Evolutionary conservation across 768 basidiomycete species (phyloP), one percentile per base, ranked within the genome.

Genomic region (Tricholoma sp.): DNA sequence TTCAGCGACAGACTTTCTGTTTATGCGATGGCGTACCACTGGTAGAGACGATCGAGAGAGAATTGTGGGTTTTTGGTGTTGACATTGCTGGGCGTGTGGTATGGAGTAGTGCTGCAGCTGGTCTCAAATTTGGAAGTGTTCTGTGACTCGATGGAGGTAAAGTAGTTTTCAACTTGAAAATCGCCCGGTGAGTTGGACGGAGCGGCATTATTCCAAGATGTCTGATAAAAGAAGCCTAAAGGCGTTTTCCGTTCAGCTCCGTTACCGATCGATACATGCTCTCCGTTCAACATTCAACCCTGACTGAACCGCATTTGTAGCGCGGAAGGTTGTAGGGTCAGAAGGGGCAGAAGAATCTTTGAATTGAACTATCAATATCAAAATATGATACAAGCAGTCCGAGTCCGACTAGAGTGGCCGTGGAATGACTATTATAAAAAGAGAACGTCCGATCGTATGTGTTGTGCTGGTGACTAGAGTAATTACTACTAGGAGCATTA

Each of bases 11-110:
- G 16, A 16, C 2, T 7, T 16, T 27, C 5, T 12, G 39, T 29
- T 21, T 32, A 9, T 7, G 31, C 10, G 31, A 35, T 41, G 7
- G 54, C 14, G 54, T 57, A 81, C 80, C 66, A 22, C 71, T 24
- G 29, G 76, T 79, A 37, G 74, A 76, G 41, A 81, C 74, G 53
- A 73, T 63, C 56, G 62, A 62, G 57, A 81, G 66, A 19, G 75
- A 72, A 52, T 66, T 59, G 63, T 77, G 73, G 21, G 77, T 79
- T 50, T 72, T 67, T 18, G 66, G 60, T 21, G 67, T 63, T 5
- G 74, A 60, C 76, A 77, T 78, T 21, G 43, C 55, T 55, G 52
- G 58, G 11, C 49, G 54, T 14, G 59, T 57, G 34, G 55, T 55
- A 29, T 61, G 62, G 22, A 62, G 57, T 31, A 18, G 29, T 27